These are phyloP conservation scores for Rhazya stricta DNA, from an alignment of 257 asterid species.

Conservation along the genomic window DNA sequence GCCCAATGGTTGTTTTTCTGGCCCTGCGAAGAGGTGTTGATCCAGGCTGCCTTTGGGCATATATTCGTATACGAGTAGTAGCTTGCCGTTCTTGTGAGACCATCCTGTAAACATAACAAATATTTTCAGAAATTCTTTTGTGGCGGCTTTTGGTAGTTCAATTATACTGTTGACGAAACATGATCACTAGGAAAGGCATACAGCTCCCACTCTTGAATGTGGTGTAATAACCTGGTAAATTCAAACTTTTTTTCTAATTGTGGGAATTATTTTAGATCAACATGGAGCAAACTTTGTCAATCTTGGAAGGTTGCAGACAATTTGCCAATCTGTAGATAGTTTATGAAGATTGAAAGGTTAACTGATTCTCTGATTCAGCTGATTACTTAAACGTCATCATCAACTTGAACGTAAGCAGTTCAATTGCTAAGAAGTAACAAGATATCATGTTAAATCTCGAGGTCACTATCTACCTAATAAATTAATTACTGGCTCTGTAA, in stretches of 20 bases:
- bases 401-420: too few relatives aligned
- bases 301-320: not conserved
- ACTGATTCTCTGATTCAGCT: too few relatives aligned
- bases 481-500: too few relatives aligned
- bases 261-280: not conserved
- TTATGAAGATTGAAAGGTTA: too few relatives aligned
- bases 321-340: not conserved
- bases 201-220: not conserved
- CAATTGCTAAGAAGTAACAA: not conserved
- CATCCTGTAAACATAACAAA: slow-evolving; percentile 53
- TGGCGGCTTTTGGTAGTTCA: not conserved
- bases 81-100: slow-evolving; percentile 85
- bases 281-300: too few relatives aligned
- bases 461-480: too few relatives aligned
- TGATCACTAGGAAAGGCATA: not conserved
- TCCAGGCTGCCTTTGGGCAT: slow-evolving; percentile 93
- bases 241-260: not conserved
- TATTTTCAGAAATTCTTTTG: slow-evolving; percentile 4
- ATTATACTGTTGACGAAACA: not conserved
- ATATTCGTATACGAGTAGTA: slow-evolving; percentile 75
- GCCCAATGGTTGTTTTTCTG: slow-evolving; percentile 33
- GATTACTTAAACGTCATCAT: not conserved
- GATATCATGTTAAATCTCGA: not conserved
- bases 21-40: slow-evolving; percentile 59
- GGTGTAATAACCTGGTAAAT: not conserved